These are phyloP conservation scores for Cephalotrichum gorgonifer DNA, from an alignment of 2,329 filamentous ascomycete species.

Conservation along the genomic window DNA sequence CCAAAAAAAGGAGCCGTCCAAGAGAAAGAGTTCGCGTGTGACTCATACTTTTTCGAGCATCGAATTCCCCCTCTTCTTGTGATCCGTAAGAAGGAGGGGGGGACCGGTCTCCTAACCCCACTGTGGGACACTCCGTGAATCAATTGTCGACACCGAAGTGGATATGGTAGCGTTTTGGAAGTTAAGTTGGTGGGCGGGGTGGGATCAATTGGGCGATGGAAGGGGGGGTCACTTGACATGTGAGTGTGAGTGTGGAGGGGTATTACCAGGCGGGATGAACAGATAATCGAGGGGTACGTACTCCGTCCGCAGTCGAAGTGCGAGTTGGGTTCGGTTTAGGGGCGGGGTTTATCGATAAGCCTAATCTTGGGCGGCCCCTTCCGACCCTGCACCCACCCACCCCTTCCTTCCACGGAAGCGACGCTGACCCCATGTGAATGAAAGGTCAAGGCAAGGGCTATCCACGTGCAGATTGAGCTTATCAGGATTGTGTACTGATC, in stretches of 20 bases:
- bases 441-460: neutral
- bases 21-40: neutral
- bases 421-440: no score
- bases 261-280: neutral
- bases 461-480: neutral
- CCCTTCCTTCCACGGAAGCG: no score
- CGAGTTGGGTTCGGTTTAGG: no score
- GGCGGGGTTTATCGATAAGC: neutral
- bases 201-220: neutral
- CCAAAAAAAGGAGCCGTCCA: neutral
- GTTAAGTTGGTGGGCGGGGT: neutral
- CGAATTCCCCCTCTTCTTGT: neutral
- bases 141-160: neutral
- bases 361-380: neutral
- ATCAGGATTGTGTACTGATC: neutral
- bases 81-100: no score
- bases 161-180: neutral
- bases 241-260: neutral
- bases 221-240: neutral
- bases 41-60: neutral
- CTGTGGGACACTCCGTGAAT: neutral
- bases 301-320: no score
- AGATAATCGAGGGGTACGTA: no score
- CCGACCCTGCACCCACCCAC: neutral
- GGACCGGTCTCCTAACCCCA: neutral